A percentile compares a stretch with the other conserved stretches of the same genome.
Conservation (phyloP, 1,284 basidiomycete species). For the Ustilago crameri region DNA sequence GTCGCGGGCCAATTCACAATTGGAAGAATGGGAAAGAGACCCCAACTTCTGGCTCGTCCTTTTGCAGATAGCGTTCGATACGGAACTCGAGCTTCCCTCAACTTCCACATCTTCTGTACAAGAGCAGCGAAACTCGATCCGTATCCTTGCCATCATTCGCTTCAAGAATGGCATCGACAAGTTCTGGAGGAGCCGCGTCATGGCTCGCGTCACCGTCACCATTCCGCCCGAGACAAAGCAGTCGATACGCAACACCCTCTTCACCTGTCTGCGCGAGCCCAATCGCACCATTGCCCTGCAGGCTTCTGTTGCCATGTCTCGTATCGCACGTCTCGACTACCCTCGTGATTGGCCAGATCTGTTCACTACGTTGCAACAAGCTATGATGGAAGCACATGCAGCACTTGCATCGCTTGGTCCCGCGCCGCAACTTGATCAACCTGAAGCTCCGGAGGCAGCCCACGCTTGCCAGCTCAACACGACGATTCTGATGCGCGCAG, state of each 20-base stretch:
- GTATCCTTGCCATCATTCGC: conserved; percentile 63
- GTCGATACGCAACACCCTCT: conserved; percentile 51
- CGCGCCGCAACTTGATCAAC: conserved; percentile 29
- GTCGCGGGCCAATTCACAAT: conserved; percentile 40
- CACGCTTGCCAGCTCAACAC: conserved; percentile 38
- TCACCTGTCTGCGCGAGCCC: conserved; percentile 57
- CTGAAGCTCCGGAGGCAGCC: conserved; percentile 17
- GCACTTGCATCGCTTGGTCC: conserved; percentile 30
- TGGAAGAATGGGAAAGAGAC: conserved; percentile 57
- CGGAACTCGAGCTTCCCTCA: conserved; percentile 14
- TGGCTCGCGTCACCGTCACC: conserved; percentile 53
- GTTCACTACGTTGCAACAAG: conserved; percentile 52
- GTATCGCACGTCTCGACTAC: conserved; percentile 63
- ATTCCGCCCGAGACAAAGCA: conserved; percentile 58
- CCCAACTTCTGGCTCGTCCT: conserved; percentile 58
- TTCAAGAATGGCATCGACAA: conserved; percentile 67
- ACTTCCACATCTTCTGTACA: conserved; percentile 11
- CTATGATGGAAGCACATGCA: conserved; percentile 56
- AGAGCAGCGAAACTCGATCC: conserved; percentile 36
- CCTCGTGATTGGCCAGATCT: conserved; percentile 64
- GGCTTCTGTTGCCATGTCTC: conserved; percentile 59
- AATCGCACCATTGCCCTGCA: conserved; percentile 62
- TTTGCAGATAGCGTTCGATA: conserved; percentile 58
- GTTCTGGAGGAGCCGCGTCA: conserved; percentile 63
- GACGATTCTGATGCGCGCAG: conserved; percentile 56